Base-by-base conservation (phyloP, 2,329 filamentous ascomycete genomes). In the Botrytis aclada region DNA sequence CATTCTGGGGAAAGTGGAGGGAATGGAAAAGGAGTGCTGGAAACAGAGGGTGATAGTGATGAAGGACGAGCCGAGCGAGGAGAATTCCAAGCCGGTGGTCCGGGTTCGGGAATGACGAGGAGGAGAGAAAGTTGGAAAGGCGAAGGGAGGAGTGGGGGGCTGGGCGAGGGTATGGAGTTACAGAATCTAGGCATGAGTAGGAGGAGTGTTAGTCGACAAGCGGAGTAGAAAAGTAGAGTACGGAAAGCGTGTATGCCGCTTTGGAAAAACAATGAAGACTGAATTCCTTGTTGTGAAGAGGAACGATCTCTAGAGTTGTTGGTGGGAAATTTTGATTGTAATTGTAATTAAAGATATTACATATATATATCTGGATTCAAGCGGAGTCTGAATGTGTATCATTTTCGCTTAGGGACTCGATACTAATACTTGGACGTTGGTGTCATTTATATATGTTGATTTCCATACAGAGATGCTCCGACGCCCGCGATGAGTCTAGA, bases 191-290 rank as follows among this genome's bases (percentile, higher is more conserved):
- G 74, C 43, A 74, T 75, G 72, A 76, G 72, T 72, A 77, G 75
- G 58, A 77, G 77, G 69, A 79, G 78, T 73, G 74, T 75, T 56
- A 78, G 78, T 76, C 66, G 75, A 61, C 78, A 78, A 64, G 74
- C 74, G 6, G 74, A 76, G 69, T 78, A 70, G 74, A 10, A 39
- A 34, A 34, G 34, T 34, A 34, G 34, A 34, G 20, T 45, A 45
- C n/a, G 43, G 56, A n/a, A 54, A 32, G 1, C 10, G 18, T 14
- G 29, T 32, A 16, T 25, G 34, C 54, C n/a, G 29, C 29, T 56
- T n/a, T 54, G 14, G n/a, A n/a, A 20, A 25, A 34, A 14, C 20
- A 12, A 51, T n/a, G 18, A 14, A 51, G n/a, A n/a, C 7, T 14
- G 32, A 10, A 34, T 29, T 16, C 9, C 20, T 43, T 2, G 5